These are phyloP conservation scores for Zygosaccharomyces pseudobailii DNA, from an alignment of 1,139 yeast genomes.

Conservation along the genomic window DNA sequence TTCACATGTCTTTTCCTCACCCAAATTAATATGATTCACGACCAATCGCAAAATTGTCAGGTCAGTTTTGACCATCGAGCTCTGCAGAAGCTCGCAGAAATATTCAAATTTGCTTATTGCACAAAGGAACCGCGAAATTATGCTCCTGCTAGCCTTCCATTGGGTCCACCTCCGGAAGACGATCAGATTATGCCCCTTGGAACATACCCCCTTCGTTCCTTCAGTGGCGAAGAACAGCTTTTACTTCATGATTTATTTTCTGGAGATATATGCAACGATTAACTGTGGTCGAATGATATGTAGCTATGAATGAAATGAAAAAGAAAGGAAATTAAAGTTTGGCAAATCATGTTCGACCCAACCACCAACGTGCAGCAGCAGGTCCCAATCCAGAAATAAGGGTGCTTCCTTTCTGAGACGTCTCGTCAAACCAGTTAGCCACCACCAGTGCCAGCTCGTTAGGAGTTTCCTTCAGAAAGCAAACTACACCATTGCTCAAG, in stretches of 20 bases:
- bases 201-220: neutral
- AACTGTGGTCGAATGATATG: neutral
- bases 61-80: slow-evolving; percentile 4
- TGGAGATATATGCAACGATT: slow-evolving; percentile 22
- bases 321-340: neutral
- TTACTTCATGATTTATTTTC: slow-evolving; percentile 20
- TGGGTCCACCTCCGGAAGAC: slow-evolving; percentile 13
- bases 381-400: slow-evolving; percentile 1
- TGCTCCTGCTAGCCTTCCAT: neutral
- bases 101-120: slow-evolving; percentile 9
- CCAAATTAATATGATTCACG: neutral
- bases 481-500: slow-evolving; percentile 31
- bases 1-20: neutral
- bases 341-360: neutral
- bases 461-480: slow-evolving; percentile 24
- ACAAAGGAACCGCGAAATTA: neutral
- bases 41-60: neutral
- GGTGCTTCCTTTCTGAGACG: neutral
- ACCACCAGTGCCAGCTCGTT: slow-evolving; percentile 20
- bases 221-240: slow-evolving; percentile 10
- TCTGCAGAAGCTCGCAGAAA: slow-evolving; percentile 10
- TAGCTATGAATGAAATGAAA: neutral
- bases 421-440: slow-evolving; percentile 28
- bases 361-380: neutral
- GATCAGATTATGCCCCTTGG: slow-evolving; percentile 9